Base-by-base conservation (phyloP, 257 asterid genomes). In the Cinchona pubescens region DNA sequence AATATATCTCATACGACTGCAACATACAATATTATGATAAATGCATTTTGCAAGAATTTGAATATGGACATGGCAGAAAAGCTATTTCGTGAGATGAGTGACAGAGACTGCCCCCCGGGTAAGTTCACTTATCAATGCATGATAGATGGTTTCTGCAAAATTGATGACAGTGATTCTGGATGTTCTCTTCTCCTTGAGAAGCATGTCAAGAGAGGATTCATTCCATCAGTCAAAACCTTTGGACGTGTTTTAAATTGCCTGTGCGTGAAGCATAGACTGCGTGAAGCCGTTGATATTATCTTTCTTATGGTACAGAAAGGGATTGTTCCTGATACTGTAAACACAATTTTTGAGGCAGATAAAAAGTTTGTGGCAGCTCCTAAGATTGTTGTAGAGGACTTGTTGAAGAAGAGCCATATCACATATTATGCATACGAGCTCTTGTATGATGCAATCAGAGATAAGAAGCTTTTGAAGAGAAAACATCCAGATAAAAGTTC, bases 201-300 rank as follows among this genome's bases (percentile, higher is more conserved):
- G 68, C n/a, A n/a, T n/a, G 67, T 94, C 61, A 51, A 29, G 56
- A 82, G 79, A 77, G 94, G 90, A 72, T 85, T 90, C 29, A 46
- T 82, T 82, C 98, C 97, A 21, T 89, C 89, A 7, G 68, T 84
- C 38, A 72, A 81, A 64, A 88, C 92, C 37, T 86, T 88, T 65
- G 99, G 99, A 35, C 90, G 91, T 15, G 96, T 94, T 48, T 75
- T 92, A 29, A 91, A 94, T 83, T 90, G 96, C 83, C 81, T 94
- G 14, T 92, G 93, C 37, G 72, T 82, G 82, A 89, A 86, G 85
- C 88, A 87, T 74, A 89, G 88, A 76, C 29, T 89, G 75, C 83
- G 79, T 16, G 92, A 92, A 78, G 98, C 93, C 13, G 96, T 88
- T 85, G 79, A 77, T 75, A 76, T 88, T 25, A 76, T 94, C 77